Base-by-base conservation (phyloP, 202 grass and related monocot species). In the Schoenoplectus triqueter region DNA sequence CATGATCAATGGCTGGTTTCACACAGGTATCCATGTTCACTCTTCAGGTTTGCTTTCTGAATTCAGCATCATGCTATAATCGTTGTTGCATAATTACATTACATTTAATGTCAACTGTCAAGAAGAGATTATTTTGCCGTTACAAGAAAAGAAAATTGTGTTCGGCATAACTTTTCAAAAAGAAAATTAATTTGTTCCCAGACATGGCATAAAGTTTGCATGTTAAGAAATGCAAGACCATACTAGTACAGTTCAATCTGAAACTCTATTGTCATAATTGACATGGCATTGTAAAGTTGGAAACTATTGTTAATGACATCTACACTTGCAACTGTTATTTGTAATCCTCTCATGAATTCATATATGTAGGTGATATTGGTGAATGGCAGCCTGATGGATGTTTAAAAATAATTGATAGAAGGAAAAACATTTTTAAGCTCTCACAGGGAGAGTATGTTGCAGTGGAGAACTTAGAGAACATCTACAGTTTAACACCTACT, bases 351-450 rank as follows among this genome's bases (percentile, higher is more conserved):
- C 64, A 85, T 7, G 13, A 10, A 81, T 70, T 80, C 89, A 61
- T 89, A 56, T 45, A 90, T 94, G 70, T 84, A 99, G 93, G 96
- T 65, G 96, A 99, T 56, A 90, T 99, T 82, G 96, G 96, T 60
- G 93, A 99, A 84, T 99, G 96, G 96, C 96, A 96, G 70, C 87
- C 90, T 63, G 90, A 96, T 90, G 96, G 96, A 87, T 94, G 88
- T 86, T 89, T 99, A 90, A 99, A 94, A 91, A 94, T 99, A 74
- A 94, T 99, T 78, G 96, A 99, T 45, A 87, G 93, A 18, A 99
- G 92, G 86, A 99, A 99, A 87, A 99, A 99, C 66, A 99, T 99
- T 84, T 99, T 96, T 86, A 99, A 99, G 82, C 96, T 99, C 80
- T 99, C 96, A 71, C 96, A 99, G 85, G 93, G 96, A 91, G 96